A percentile compares a stretch with the other conserved stretches of the same genome.
phyloP scores from a whole-genome alignment of 164 flowering plant species.

The Annona squamosa region DNA sequence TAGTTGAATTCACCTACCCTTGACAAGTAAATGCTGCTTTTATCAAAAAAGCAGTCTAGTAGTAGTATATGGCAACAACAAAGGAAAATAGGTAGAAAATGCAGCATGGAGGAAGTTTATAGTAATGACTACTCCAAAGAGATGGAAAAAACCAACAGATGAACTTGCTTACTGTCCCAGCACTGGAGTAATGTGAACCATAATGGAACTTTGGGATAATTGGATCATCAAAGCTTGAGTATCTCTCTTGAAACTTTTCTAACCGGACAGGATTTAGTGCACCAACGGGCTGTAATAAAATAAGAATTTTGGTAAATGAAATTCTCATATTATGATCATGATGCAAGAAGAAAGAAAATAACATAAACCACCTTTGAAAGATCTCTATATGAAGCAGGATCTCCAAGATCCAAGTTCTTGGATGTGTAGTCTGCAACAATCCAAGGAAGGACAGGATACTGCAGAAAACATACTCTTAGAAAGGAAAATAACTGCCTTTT shows the following conservation, averaged over 20 bases:
- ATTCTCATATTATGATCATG: background rate
- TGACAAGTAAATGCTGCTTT: too few species aligned
- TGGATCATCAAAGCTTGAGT: slow-evolving; percentile 89
- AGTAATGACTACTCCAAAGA: background rate
- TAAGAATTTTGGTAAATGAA: slow-evolving; percentile 4
- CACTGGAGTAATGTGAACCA: slow-evolving; percentile 99
- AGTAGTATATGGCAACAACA: background rate
- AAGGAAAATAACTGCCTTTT: too few species aligned
- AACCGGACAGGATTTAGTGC: slow-evolving; percentile 82
- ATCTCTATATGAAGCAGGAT: slow-evolving; percentile 78
- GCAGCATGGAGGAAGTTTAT: background rate
- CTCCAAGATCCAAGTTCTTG: slow-evolving; percentile 55
- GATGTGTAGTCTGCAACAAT: slow-evolving; percentile 90
- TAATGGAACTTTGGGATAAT: slow-evolving; percentile 96
- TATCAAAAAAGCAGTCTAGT: background rate
- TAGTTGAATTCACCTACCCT: too few species aligned
- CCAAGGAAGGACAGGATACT: slow-evolving; percentile 99
- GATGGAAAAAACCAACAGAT: background rate
- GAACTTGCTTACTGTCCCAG: slow-evolving; percentile 71
- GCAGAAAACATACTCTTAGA: slow-evolving; percentile 21
- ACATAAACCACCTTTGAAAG: slow-evolving; percentile 67
- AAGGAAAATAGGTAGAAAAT: too few species aligned
- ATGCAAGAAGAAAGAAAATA: background rate
- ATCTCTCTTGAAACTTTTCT: slow-evolving; percentile 82
- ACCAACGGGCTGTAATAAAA: slow-evolving; percentile 80